Evolutionary conservation across 257 asterid genomes (phyloP), one percentile per base, ranked within the genome.

Genomic region (Nemophila menziesii): DNA sequence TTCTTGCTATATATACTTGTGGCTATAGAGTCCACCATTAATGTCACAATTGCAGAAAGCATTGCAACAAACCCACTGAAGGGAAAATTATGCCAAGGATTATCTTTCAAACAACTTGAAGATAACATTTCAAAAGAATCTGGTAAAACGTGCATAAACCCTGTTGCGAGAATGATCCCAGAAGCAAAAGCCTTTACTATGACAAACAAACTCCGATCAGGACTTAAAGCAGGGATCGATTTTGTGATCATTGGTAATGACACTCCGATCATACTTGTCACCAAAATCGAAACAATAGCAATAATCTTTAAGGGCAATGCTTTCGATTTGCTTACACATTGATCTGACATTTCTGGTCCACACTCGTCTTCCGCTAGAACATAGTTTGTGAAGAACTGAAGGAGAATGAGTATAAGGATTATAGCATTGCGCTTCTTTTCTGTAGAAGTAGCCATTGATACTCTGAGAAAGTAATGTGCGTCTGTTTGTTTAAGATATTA

Each of bases 71-170:
- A n/a, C n/a, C n/a, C n/a, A n/a, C n/a, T n/a, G n/a, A n/a, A n/a
- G n/a, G n/a, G n/a, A n/a, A n/a, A n/a, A n/a, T n/a, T n/a, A n/a
- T n/a, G n/a, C n/a, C n/a, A n/a, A n/a, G n/a, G n/a, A n/a, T n/a
- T n/a, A n/a, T n/a, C n/a, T n/a, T n/a, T n/a, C n/a, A n/a, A n/a
- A n/a, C n/a, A n/a, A n/a, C n/a, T n/a, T n/a, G n/a, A n/a, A n/a
- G n/a, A n/a, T n/a, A n/a, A n/a, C n/a, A n/a, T n/a, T 41, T 75
- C 82, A 46, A 72, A 75, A 0, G 92, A 75, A 7, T 75, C 82
- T 0, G 92, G 92, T 5, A 75, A 15, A 0, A 79, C 82, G 59
- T 75, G 85, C 82, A 67, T 79, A 15, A 79, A 75, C 7, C 65
- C n/a, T n/a, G n/a, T n/a, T n/a, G n/a, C n/a, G n/a, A n/a, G n/a